Percentiles rank a stretch among this genome's conserved stretches.
Conservation (phyloP, 768 basidiomycete species). For the Ephemerocybe angulata region DNA sequence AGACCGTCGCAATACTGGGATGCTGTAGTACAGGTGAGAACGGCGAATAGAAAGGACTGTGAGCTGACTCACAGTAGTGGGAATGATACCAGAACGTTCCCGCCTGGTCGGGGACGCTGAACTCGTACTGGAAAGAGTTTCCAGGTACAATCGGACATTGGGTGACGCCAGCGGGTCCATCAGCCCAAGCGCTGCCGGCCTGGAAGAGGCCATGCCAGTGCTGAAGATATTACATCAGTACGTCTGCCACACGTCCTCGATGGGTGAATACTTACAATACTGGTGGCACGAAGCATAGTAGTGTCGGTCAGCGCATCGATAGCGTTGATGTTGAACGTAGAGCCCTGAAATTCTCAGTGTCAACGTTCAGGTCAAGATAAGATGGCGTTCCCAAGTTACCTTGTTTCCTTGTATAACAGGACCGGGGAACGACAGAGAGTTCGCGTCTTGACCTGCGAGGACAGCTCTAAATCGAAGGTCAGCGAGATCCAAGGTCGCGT, state of each 20-base stretch:
- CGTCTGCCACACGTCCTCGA: too few species aligned
- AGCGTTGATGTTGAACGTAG: conserved; percentile 43
- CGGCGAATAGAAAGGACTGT: conserved; percentile 16
- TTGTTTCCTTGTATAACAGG: conserved; percentile 12
- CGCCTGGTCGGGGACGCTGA: conserved; percentile 30
- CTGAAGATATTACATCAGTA: conserved; percentile 19
- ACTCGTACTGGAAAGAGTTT: conserved; percentile 37
- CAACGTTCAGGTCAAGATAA: neutral
- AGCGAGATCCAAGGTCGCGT: conserved; percentile 35
- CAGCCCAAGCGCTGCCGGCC: conserved; percentile 32
- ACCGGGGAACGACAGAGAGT: conserved; percentile 10
- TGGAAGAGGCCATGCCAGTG: conserved; percentile 44
- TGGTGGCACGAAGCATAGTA: conserved; percentile 47
- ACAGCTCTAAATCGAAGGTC: conserved; percentile 24
- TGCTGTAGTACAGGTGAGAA: conserved; percentile 19
- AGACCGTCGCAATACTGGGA: conserved; percentile 58
- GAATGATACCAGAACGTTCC: conserved; percentile 43
- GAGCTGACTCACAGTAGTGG: conserved; percentile 29
- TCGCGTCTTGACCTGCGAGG: conserved; percentile 13
- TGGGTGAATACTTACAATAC: conserved; percentile 34
- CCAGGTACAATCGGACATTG: conserved; percentile 41
- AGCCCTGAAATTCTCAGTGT: conserved; percentile 22
- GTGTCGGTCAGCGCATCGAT: conserved; percentile 41
- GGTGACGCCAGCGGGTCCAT: conserved; percentile 36
- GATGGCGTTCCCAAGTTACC: neutral